Base-by-base conservation (phyloP, 2,329 filamentous ascomycete species). In the Anisogramma anomala region DNA sequence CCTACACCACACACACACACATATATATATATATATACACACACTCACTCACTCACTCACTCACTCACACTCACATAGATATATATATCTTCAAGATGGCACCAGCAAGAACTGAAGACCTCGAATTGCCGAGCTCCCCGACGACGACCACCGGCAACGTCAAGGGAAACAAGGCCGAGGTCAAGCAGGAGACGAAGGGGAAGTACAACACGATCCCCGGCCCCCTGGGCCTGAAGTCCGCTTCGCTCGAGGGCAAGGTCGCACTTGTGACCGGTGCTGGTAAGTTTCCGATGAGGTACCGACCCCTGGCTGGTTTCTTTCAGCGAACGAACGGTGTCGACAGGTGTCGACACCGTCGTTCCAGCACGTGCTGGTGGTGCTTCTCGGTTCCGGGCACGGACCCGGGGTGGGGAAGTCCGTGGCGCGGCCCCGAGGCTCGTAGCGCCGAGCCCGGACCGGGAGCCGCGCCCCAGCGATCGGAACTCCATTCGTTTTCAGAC, bases 161-260 rank as follows among this genome's bases (percentile, higher is more conserved):
- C n/a, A n/a, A n/a, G n/a, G n/a, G n/a, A n/a, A n/a, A n/a, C n/a
- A n/a, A n/a, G n/a, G n/a, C n/a, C n/a, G n/a, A n/a, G n/a, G n/a
- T n/a, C n/a, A n/a, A n/a, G n/a, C n/a, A n/a, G n/a, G n/a, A n/a
- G 13, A 43, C 40, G 41, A 46, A 46, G 44, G 56, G 53, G 46
- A 60, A 59, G 49, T 60, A 60, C 51, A 58, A 63, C 49, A 47
- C 50, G 36, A 58, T 63, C 35, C 60, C 61, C 6, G 61, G 61
- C 5, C 60, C 61, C 41, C 52, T 64, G 34, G 61, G 61, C 23
- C 42, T 64, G 36, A 57, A 53, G 19, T 63, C 61, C 27, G 61
- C 61, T 26, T 61, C 59, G 22, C 57, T 61, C 9, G 57, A 58
- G 43, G 59, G 59, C 47, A 61, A 61, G 50, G 59, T 61, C 35